Evolutionary conservation across 2,329 filamentous ascomycete genomes (phyloP), one percentile per base, ranked within the genome.

Genomic region (Trichophyton benhamiae): DNA sequence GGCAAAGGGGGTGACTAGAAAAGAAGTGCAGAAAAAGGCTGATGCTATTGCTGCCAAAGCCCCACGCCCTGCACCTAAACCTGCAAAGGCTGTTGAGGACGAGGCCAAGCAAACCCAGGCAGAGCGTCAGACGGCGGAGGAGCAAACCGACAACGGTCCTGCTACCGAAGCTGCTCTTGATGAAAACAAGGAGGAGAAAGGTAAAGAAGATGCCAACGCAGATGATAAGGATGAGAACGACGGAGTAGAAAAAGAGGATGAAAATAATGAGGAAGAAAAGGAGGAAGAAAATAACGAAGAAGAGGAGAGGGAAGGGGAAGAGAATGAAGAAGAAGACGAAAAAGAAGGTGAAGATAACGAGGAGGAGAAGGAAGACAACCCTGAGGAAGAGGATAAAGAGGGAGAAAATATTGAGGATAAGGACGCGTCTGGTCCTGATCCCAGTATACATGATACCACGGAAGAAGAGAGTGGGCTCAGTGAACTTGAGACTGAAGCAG

Each of bases 381-480:
- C 46, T 76, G 68, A 79, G 71, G 55, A 81, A 77, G 72, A 79
- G 75, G 67, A 75, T 11, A 65, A 67, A 11, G 72, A 72, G 52
- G 71, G 70, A 17, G 72, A 76, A 36, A 82, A 77, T 58, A 5
- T 15, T 15, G 52, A 55, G 6, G 52, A 55, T 25, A 55, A 55
- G 30, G 30, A 38, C 85, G 83, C 61, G 79, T 80, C 4, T 79
- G 0, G 33, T 9, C 52, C 25, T n/a, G 52, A 55, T 82, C 52
- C 80, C 4, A 88, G 82, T 63, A 74, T 85, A 6, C 82, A 85
- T 63, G 84, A 87, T 63, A 85, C 81, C 46, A 85, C 82, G 0
- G 85, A 87, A 64, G 84, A 87, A 60, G 85, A 88, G 70, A 87
- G 84, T 68, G 85, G 87, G 64, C 75, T 88, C 0, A 87, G 84